These are phyloP conservation scores for Puccinia triticina DNA, from an alignment of 1,284 basidiomycete genomes.

Conservation along the genomic window DNA sequence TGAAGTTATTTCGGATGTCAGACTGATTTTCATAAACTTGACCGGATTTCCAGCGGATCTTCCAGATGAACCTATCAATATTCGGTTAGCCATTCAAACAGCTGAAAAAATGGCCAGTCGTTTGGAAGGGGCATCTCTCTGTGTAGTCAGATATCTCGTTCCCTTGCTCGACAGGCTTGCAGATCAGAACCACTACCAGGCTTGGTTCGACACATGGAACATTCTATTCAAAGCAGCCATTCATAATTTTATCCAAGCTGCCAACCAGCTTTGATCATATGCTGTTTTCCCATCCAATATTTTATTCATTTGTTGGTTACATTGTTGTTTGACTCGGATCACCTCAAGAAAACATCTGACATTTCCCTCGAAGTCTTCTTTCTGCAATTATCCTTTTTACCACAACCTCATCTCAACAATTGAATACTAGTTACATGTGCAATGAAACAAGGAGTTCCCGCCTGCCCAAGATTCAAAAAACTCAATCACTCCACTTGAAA, in stretches of 20 bases:
- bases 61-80: background rate
- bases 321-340: no score
- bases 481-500: no score
- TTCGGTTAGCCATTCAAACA: background rate
- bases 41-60: background rate
- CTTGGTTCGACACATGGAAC: background rate
- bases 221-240: background rate
- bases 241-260: background rate
- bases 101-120: background rate
- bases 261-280: no score
- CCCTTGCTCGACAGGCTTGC: background rate
- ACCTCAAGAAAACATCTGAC: no score
- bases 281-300: no score
- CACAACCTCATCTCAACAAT: no score
- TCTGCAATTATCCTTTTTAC: no score
- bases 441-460: no score
- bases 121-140: background rate
- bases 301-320: no score
- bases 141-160: background rate
- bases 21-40: background rate
- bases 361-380: no score
- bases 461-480: no score
- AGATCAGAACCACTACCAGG: background rate
- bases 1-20: background rate
- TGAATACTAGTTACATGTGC: no score